Base-by-base conservation (phyloP, 768 basidiomycete genomes). In the Tylopilus cervinicoccineus region DNA sequence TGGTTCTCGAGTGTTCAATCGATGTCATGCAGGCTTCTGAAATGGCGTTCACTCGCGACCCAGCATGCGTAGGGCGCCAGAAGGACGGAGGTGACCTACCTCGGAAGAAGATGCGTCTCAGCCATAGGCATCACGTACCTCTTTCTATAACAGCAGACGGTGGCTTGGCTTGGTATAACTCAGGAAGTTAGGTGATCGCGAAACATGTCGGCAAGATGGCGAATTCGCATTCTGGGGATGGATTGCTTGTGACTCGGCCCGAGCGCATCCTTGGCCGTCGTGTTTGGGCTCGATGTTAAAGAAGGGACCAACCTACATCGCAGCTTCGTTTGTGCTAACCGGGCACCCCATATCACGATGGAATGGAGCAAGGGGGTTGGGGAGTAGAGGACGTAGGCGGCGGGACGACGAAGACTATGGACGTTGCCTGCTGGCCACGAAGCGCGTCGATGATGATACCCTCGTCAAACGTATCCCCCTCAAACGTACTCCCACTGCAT, bases 151-250 rank as follows among this genome's bases (percentile, higher is more conserved):
- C 29, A 65, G 67, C 3, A 55, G 64, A 45, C 58, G 55, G 17
- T 71, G 60, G 63, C 51, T 69, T 6, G 69, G 70, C 2, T 70
- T 59, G 64, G 70, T 55, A 70, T n/a, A 60, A 67, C 11, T 68
- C 68, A 1, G 69, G 70, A 5, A 64, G 67, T 40, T 64, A 65
- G 42, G 53, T 47, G 0, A 44, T 70, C 32, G 69, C 67, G 10
- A 71, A 59, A 50, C 58, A 51, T n/a, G 70, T 67, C 26, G 65
- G 65, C 8, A 44, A 56, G 20, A 49, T 70, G 45, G 67, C 68
- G 0, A 54, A 58, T 23, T 56, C 58, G 5, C 52, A 53, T 14
- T 45, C 68, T 37, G 67, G 69, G 67, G 55, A 59, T 37, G 67
- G 62, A 9, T 38, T 70, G 1, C 69, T 60, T 45, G n/a, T n/a